phyloP scores from a whole-genome alignment of 148 eudicot genomes.

The Chenopodium suecicum region DNA sequence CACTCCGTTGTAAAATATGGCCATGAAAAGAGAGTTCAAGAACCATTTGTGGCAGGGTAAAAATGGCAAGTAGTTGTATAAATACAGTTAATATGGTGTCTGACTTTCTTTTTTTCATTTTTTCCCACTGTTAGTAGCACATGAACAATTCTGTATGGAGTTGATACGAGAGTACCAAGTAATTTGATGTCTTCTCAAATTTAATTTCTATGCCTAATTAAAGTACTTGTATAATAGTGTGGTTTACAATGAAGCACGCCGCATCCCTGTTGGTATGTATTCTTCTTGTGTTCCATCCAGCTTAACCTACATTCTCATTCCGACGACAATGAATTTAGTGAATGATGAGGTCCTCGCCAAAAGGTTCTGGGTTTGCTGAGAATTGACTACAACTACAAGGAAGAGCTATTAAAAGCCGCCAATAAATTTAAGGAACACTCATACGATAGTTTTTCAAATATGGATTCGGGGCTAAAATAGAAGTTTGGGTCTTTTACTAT shows the following conservation, averaged over 20 bases:
- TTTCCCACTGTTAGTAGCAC: not conserved
- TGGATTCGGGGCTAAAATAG: too few relatives aligned
- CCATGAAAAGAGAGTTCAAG: not conserved
- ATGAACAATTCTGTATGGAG: not conserved
- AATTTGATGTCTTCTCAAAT: not conserved
- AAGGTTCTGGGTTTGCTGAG: too few relatives aligned
- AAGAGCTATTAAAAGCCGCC: too few relatives aligned
- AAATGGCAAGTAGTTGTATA: not conserved
- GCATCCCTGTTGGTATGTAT: not conserved
- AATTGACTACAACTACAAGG: too few relatives aligned
- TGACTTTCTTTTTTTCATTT: not conserved
- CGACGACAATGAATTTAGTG: too few relatives aligned
- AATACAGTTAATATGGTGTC: not conserved
- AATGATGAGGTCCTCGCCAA: too few relatives aligned
- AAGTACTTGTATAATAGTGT: not conserved
- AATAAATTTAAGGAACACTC: too few relatives aligned
- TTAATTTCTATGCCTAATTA: not conserved
- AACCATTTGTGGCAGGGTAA: not conserved
- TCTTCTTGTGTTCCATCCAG: not conserved
- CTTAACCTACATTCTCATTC: not conserved
- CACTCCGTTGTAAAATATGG: conserved; percentile 15
- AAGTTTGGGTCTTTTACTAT: too few relatives aligned
- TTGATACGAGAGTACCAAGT: not conserved
- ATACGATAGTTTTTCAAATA: too few relatives aligned
- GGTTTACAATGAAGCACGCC: not conserved